Percentiles rank a stretch among this genome's conserved stretches.
Evolutionary conservation across 805 yeast species (phyloP).

Genomic region (Saturnispora besseyi): DNA sequence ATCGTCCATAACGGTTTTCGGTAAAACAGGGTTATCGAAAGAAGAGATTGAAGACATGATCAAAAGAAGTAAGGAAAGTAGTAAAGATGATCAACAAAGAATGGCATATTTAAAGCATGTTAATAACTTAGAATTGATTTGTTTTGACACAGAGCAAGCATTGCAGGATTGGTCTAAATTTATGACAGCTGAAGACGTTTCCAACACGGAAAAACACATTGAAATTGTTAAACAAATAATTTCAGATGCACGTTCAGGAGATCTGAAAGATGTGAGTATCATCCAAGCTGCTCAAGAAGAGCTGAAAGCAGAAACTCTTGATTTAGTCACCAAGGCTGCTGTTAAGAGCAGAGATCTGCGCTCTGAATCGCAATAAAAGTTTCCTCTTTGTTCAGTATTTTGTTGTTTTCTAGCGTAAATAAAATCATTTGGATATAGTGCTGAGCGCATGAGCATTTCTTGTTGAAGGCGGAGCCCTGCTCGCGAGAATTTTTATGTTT

Average conservation of each 20-base stretch:
- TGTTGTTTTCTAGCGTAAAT: not conserved
- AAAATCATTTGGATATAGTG: not conserved
- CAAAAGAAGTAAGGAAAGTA: constrained; percentile 80
- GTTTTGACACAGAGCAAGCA: constrained; percentile 30
- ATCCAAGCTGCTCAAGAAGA: constrained; percentile 30
- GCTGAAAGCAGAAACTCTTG: constrained; percentile 23
- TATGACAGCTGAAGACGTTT: constrained; percentile 14
- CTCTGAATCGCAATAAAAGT: not conserved
- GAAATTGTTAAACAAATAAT: constrained; percentile 23
- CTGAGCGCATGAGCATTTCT: constrained; percentile 1
- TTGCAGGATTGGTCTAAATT: constrained; percentile 18
- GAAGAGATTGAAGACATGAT: constrained; percentile 88
- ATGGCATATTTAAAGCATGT: constrained; percentile 60
- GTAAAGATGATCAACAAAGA: constrained; percentile 56
- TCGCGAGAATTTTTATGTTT: not conserved
- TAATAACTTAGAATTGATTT: constrained; percentile 41
- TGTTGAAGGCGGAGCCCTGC: not conserved
- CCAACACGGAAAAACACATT: constrained; percentile 16
- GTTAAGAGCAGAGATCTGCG: not conserved
- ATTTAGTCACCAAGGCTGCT: constrained; percentile 24
- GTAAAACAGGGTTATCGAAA: constrained; percentile 87
- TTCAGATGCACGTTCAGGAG: constrained; percentile 24
- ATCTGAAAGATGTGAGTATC: constrained; percentile 21
- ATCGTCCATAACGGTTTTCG: constrained; percentile 93
- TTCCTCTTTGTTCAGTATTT: no score